A percentile compares a stretch with the other conserved stretches of the same genome.
Evolutionary conservation across 1,139 yeast genomes (phyloP).

Genomic region (Hansenula anomala): DNA sequence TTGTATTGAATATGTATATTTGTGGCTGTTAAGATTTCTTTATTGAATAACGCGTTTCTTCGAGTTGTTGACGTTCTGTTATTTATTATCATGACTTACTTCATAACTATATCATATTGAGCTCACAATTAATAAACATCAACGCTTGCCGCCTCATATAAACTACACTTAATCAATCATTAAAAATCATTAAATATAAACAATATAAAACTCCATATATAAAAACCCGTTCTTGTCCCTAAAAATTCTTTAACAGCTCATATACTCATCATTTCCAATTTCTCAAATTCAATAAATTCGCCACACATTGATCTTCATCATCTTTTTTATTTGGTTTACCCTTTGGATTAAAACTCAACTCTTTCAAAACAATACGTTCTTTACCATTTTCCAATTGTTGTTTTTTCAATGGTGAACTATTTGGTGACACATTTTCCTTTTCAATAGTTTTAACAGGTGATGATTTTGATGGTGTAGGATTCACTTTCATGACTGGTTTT

Average conservation of each 20-base stretch:
- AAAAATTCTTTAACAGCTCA: neutral
- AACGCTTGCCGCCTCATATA: too few species aligned
- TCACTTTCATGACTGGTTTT: conserved; percentile 23
- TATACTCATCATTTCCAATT: conserved; percentile 5
- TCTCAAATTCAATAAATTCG: conserved; percentile 7
- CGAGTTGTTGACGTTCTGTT: too few species aligned
- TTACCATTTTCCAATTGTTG: neutral
- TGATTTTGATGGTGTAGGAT: conserved; percentile 13
- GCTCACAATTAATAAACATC: too few species aligned
- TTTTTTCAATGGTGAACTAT: conserved; percentile 1
- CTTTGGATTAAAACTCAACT: conserved; percentile 1
- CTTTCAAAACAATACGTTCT: conserved; percentile 6
- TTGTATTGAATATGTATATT: too few species aligned
- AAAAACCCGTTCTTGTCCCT: too few species aligned
- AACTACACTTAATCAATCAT: too few species aligned
- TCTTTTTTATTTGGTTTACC: conserved; percentile 1
- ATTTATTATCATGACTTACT: too few species aligned
- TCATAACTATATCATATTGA: too few species aligned
- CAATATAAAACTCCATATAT: too few species aligned
- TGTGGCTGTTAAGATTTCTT: too few species aligned
- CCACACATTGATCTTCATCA: conserved; percentile 5
- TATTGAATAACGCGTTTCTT: too few species aligned
- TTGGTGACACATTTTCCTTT: conserved; percentile 8
- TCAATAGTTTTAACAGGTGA: conserved; percentile 4
- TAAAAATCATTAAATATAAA: too few species aligned